Percentiles rank a stretch among this genome's conserved stretches.
Conservation (phyloP, 202 grass and related monocot genomes). For the Setaria viridis region DNA sequence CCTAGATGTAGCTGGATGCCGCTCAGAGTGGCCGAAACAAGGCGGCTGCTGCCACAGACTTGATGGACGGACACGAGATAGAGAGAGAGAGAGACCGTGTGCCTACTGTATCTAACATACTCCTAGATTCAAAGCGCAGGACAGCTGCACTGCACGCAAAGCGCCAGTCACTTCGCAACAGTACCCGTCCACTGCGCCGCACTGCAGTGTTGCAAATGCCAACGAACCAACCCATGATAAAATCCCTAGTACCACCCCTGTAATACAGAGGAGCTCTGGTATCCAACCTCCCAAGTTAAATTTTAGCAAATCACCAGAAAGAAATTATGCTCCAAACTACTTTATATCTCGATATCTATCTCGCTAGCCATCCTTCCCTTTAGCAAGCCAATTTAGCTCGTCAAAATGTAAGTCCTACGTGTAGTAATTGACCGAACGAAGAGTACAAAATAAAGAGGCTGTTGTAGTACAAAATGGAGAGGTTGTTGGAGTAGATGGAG, state of each 20-base stretch:
- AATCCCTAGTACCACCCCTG: not conserved
- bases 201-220: constrained; percentile 54
- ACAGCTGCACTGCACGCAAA: constrained; percentile 56
- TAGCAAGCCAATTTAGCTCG: no score
- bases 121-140: constrained; percentile 34
- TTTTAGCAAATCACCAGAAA: no score
- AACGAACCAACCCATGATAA: constrained; percentile 36
- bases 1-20: constrained; percentile 36
- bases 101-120: constrained; percentile 25
- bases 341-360: no score
- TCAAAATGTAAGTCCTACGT: no score
- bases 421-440: no score
- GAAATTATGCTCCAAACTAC: no score
- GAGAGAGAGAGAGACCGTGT: not conserved
- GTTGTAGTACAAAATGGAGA: no score
- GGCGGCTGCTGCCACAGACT: constrained; percentile 50
- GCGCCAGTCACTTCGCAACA: constrained; percentile 66
- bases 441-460: no score
- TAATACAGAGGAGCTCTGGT: no score
- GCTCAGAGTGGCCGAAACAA: constrained; percentile 49
- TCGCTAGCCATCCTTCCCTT: no score
- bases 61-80: constrained; percentile 33
- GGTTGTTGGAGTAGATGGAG: no score
- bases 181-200: constrained; percentile 45
- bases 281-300: no score